A percentile compares a stretch with the other conserved stretches of the same genome.
phyloP scores from a whole-genome alignment of 1,139 yeast species.

The Debaryomycetaceae sp. region DNA sequence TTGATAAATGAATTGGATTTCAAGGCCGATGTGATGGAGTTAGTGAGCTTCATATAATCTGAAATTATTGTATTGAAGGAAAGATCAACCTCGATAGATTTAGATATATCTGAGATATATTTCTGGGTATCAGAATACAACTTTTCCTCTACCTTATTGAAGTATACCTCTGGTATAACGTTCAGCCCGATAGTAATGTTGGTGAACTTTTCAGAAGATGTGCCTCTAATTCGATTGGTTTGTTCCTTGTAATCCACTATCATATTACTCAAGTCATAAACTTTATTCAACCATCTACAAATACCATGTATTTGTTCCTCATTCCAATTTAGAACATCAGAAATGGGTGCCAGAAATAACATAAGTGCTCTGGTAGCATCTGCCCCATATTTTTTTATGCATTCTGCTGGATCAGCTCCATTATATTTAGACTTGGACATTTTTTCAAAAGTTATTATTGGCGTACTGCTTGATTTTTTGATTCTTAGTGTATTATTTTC shows the following conservation, averaged over 20 bases:
- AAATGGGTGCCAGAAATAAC: slow-evolving; percentile 88
- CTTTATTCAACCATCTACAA: slow-evolving; percentile 77
- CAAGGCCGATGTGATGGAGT: slow-evolving; percentile 41
- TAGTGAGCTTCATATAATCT: slow-evolving; percentile 84
- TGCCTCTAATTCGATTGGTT: slow-evolving; percentile 1
- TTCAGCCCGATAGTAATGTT: slow-evolving; percentile 23
- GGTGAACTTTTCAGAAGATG: slow-evolving; percentile 1
- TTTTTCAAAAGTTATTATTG: slow-evolving; percentile 69
- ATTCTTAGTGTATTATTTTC: slow-evolving; percentile 44
- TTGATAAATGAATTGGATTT: slow-evolving; percentile 24
- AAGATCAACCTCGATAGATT: slow-evolving; percentile 56
- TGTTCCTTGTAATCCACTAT: slow-evolving; percentile 6
- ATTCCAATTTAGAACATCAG: slow-evolving; percentile 85
- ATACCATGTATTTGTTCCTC: slow-evolving; percentile 82
- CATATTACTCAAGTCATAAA: slow-evolving; percentile 41
- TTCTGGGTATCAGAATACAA: slow-evolving; percentile 58
- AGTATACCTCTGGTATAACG: slow-evolving; percentile 11
- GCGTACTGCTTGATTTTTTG: slow-evolving; percentile 46
- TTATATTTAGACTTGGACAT: slow-evolving; percentile 96
- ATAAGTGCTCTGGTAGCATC: slow-evolving; percentile 94
- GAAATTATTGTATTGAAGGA: slow-evolving; percentile 84
- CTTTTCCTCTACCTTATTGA: slow-evolving; percentile 46
- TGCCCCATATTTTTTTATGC: slow-evolving; percentile 80
- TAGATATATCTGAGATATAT: slow-evolving; percentile 49
- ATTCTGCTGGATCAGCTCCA: slow-evolving; percentile 85